phyloP scores from a whole-genome alignment of 2,329 filamentous ascomycete genomes.

The Sarocladiaceae sp. region DNA sequence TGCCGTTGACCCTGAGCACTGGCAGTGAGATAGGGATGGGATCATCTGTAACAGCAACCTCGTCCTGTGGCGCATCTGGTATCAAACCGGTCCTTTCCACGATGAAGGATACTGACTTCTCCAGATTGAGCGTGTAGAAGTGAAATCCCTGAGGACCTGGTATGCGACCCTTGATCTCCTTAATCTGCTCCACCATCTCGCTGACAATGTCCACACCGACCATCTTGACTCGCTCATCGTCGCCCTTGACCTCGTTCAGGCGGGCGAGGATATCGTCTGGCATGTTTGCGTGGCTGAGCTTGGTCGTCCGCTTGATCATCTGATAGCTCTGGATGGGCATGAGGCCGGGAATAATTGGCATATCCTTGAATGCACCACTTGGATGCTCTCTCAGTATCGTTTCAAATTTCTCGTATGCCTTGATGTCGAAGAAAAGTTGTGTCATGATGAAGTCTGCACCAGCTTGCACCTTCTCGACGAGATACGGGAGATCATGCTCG shows the following conservation, averaged over 20 bases:
- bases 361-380: slow-evolving; percentile 76
- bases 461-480: slow-evolving; percentile 84
- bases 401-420: slow-evolving; percentile 78
- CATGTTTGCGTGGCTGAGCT: slow-evolving; percentile 83
- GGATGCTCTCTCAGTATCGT: slow-evolving; percentile 68
- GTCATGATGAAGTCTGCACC: slow-evolving; percentile 99
- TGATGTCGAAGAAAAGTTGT: slow-evolving; percentile 88
- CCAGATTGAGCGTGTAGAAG: slow-evolving; percentile 94
- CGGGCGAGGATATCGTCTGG: slow-evolving; percentile 64
- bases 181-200: slow-evolving; percentile 77
- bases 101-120: slow-evolving; percentile 93
- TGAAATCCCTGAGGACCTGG: slow-evolving; percentile 74
- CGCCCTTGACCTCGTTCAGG: slow-evolving; percentile 65
- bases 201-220: slow-evolving; percentile 76
- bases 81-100: slow-evolving; percentile 82
- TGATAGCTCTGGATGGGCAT: slow-evolving; percentile 99
- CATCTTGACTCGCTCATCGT: slow-evolving; percentile 75
- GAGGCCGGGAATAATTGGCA: slow-evolving; percentile 87
- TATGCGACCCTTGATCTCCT: slow-evolving; percentile 51
- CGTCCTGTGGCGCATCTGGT: slow-evolving; percentile 50
- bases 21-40: slow-evolving; percentile 17
- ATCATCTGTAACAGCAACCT: slow-evolving; percentile 46
- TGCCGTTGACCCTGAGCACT: slow-evolving; percentile 43
- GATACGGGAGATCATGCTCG: slow-evolving; percentile 78
- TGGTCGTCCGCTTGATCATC: slow-evolving; percentile 88